Base-by-base conservation (phyloP, 2,329 filamentous ascomycete genomes). In the Triangularia verruculosa region DNA sequence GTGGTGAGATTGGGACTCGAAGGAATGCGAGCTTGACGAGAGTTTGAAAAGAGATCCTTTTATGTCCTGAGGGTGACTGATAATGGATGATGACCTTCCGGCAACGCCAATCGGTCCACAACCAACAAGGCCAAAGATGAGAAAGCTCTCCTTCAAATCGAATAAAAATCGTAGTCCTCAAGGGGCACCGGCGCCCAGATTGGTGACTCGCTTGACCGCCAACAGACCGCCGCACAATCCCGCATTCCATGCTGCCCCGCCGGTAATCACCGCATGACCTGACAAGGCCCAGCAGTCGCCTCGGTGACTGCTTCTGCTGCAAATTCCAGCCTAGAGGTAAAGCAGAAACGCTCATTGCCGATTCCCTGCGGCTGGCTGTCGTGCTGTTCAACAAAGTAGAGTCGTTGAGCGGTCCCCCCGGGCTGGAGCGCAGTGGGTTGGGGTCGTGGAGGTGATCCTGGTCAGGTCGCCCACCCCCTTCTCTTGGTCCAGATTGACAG, bases 381-480 rank as follows among this genome's bases (percentile, higher is more conserved):
- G 34, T 2, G 30, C 30, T 32, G 11, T 32, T 12, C 30, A 11
- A 32, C 8, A 11, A 11, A 32, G 5, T 12, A 11, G 7, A 8
- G 30, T 32, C 2, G 5, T 12, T 32, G 25, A 8, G 22, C 11
- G 3, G 32, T 28, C 27, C 11, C 30, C 17, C 32, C 30, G 20
- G 28, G 11, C 28, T 12, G 12, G 51, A 57, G 25, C 47, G 39
- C 24, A 56, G 30, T 27, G 25, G 17, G 52, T 61, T 56, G 17
- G 43, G 61, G 54, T 59, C 59, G 58, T 59, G 24, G 56, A 53
- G 32, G 67, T 52, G 53, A 67, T 65, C 66, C 66, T 60, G 61
- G 69, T 67, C 64, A n/a, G n/a, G n/a, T n/a, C 39, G 57, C 64
- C 63, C 64, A 58, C 68, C 67, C n/a, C 65, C 61, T 54, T 58